Evolutionary conservation across 225 moss, liverwort and hornwort genomes (phyloP), one percentile per base, ranked within the genome.

Genomic region (Neckera pumila): DNA sequence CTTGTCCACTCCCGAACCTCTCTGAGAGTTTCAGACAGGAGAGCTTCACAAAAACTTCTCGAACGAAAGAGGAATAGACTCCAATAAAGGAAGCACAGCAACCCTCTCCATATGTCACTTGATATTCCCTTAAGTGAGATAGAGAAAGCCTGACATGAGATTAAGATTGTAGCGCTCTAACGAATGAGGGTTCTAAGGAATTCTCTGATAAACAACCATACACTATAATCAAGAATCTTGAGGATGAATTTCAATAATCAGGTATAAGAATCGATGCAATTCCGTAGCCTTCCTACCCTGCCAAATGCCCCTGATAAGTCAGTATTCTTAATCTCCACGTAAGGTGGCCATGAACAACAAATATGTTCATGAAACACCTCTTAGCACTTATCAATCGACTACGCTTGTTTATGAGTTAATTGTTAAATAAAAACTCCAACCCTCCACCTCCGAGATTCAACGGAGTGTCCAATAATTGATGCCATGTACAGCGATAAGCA

Each of bases 401-500:
- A 38, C 79, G 65, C 83, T 86, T 42, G n/a, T 54, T n/a, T n/a
- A 89, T 88, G 92, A 84, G 86, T 92, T 92, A 88, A 90, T 88
- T 92, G 86, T 81, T 60, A 81, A 76, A 64, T 10, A 78, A 53
- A 83, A 79, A 58, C 11, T 79, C 69, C 54, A 90, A 86, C 86
- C 75, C 59, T 87, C 79, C 88, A 88, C 67, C 90, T 92, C 86
- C 90, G 76, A 59, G 84, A 54, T 89, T 87, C 86, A 80, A 71
- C 61, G 72, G 61, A 86, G 36, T 67, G 72, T 84, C 88, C 86
- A 84, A 86, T 51, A 85, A 83, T 75, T 76, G 88, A 82, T 81
- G 90, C 75, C 88, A 92, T 56, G 74, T 86, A 81, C 85, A 88
- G 79, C 88, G 86, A 88, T 73, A 89, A 86, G 90, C 88, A 92